phyloP scores from a whole-genome alignment of 192 early-diverging fungal species.

The Coemansia nantahalensis region DNA sequence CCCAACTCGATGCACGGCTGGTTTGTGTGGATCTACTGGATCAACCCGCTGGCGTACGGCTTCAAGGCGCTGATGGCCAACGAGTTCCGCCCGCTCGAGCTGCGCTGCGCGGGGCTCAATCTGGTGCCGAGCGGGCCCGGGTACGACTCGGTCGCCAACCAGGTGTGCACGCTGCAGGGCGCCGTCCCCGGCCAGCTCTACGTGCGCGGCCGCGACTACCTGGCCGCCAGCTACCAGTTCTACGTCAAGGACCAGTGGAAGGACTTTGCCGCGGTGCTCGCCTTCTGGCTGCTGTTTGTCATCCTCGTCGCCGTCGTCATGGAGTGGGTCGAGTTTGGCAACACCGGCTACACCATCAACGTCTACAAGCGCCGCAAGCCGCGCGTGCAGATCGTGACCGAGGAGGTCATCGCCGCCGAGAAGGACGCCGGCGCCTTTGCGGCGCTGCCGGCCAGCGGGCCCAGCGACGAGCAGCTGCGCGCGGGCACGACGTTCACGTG shows the following conservation, averaged over 20 bases:
- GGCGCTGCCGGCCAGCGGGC: conserved; percentile 11
- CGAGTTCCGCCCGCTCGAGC: conserved; percentile 39
- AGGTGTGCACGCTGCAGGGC: conserved; percentile 62
- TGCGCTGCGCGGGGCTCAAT: conserved; percentile 21
- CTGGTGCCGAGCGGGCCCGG: conserved; percentile 52
- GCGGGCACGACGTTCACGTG: conserved; percentile 61
- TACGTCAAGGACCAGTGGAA: conserved; percentile 57
- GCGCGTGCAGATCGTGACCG: conserved; percentile 34
- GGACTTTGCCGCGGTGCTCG: conserved; percentile 57
- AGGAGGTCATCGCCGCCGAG: conserved; percentile 24
- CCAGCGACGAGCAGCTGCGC: conserved; percentile 47
- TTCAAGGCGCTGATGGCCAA: conserved; percentile 65
- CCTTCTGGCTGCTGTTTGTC: conserved; percentile 37
- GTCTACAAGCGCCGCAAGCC: conserved; percentile 30
- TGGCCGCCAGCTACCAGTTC: conserved; percentile 52
- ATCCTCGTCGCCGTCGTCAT: conserved; percentile 41
- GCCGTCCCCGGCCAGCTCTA: conserved; percentile 47
- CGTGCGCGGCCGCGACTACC: conserved; percentile 61
- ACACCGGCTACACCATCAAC: conserved; percentile 37
- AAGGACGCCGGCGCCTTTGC: conserved; percentile 1
- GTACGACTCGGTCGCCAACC: conserved; percentile 38
- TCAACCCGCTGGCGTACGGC: conserved; percentile 69
- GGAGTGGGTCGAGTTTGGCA: conserved; percentile 55
- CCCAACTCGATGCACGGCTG: conserved; percentile 56
- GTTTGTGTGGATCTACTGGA: conserved; percentile 66